Percentiles rank a stretch among this genome's conserved stretches.
phyloP scores from a whole-genome alignment of 2,329 filamentous ascomycete genomes.

The Ascochyta lentis region DNA sequence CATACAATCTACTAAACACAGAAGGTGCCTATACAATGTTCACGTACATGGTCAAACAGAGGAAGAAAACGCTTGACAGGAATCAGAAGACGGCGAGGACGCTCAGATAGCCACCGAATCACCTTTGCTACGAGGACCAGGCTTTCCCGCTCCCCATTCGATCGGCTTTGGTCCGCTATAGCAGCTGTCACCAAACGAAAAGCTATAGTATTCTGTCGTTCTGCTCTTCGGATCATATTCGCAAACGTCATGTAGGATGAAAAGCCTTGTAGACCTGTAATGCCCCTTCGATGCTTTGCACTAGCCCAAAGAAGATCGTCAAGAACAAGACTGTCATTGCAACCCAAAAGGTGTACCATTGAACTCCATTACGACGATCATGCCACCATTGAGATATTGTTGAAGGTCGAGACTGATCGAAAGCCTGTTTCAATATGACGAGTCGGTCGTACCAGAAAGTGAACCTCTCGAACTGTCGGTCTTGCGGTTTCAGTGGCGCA shows the following conservation, averaged over 20 bases:
- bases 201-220: no score
- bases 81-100: not conserved
- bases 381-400: constrained; percentile 49
- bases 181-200: no score
- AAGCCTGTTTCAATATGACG: constrained; percentile 53
- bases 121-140: no score
- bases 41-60: constrained; percentile 38
- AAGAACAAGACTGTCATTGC: constrained; percentile 47
- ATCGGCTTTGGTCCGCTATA: no score
- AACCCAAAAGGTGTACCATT: constrained; percentile 59
- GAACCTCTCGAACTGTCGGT: constrained; percentile 44
- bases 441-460: constrained; percentile 54
- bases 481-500: constrained; percentile 36
- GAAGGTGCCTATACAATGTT: constrained; percentile 37
- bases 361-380: constrained; percentile 51
- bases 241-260: not conserved
- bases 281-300: constrained; percentile 54
- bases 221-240: no score
- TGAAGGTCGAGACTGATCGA: constrained; percentile 44
- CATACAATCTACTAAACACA: no score
- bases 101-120: no score
- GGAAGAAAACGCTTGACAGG: constrained; percentile 25
- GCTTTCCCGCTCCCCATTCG: no score
- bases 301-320: constrained; percentile 53
- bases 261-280: constrained; percentile 32